Base-by-base conservation (phyloP, 2,329 filamentous ascomycete genomes). In the Neofusicoccum cordaticola region DNA sequence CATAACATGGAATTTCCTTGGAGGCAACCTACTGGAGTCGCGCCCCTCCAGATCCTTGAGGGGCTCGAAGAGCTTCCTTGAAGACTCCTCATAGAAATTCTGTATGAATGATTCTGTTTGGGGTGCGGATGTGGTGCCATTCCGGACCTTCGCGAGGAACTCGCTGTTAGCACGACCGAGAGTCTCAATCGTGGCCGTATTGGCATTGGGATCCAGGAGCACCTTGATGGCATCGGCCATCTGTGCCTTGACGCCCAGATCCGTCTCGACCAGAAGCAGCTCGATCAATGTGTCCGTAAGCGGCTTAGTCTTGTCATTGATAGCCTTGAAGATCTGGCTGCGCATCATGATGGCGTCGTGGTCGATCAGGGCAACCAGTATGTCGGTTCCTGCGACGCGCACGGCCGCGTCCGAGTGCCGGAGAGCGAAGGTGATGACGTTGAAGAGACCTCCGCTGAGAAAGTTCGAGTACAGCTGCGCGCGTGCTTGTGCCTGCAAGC, bases 221-320 rank as follows among this genome's bases (percentile, higher is more conserved):
- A 98, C 90, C 78, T 97, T 97, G 74, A 99, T 89, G 7, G 94
- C 92, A 79, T 99, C 95, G 2, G 93, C 93, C 72, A 98, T 90
- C 76, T 98, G 95, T 34, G 92, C 93, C 78, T 97, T 97, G 67
- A 98, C 93, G 0, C 95, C 95, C 15, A 98, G 82, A 73, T 99
- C 95, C 17, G 91, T 90, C 79, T 99, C 95, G 1, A 95, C 88
- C 52, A 98, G 84, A 1, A 99, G 85, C 47, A 99, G 83, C 70
- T 97, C 94, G 65, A 98, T 96, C 45, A 99, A 81, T 0, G 92
- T 96, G 74, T 98, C 95, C 1, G 93, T 97, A 62, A 99, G 79
- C 4, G 92, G 92, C 2, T 89, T 87, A 70, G 91, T 88, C 74
- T 93, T 93, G 68, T 97, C 93, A 68, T 90, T 89, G 67, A 97